Conservation (phyloP, 2,329 filamentous ascomycete genomes). For the Xylariaceae sp. region DNA sequence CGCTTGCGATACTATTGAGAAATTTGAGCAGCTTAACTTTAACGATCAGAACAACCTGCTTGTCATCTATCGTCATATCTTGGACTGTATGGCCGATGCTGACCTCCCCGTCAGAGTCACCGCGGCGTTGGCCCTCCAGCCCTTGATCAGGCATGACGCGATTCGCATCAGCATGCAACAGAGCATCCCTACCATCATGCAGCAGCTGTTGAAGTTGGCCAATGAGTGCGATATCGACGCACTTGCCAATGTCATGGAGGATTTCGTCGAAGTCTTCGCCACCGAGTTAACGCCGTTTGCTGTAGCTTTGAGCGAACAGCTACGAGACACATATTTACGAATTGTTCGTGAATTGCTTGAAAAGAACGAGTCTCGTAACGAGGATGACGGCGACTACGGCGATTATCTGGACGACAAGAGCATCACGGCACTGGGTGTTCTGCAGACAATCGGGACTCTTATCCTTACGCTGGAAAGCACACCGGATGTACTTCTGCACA, state of each 20-base stretch:
- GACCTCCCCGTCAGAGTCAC: conserved; percentile 91
- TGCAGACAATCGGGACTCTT: conserved; percentile 95
- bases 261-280: conserved; percentile 99
- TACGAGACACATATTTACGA: conserved; percentile 91
- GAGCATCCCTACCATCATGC: conserved; percentile 98
- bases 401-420: conserved; percentile 98
- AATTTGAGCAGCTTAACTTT: conserved; percentile 96
- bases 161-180: conserved; percentile 95
- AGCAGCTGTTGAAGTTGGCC: conserved; percentile 91
- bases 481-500: conserved; percentile 87
- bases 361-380: conserved; percentile 73
- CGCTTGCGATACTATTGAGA: conserved; percentile 95
- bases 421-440: conserved; percentile 90
- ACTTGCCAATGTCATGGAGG: conserved; percentile 97
- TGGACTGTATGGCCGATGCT: conserved; percentile 95
- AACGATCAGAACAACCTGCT: conserved; percentile 94
- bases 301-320: conserved; percentile 89
- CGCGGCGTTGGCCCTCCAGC: conserved; percentile 88
- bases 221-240: conserved; percentile 98
- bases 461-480: conserved; percentile 97
- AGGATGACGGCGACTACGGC: conserved; percentile 74
- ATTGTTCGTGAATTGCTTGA: conserved; percentile 90
- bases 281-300: conserved; percentile 94
- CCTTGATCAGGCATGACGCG: conserved; percentile 89
- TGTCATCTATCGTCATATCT: conserved; percentile 92